These are phyloP conservation scores for Alternaria viburni DNA, from an alignment of 2,329 filamentous ascomycete species.

Conservation along the genomic window DNA sequence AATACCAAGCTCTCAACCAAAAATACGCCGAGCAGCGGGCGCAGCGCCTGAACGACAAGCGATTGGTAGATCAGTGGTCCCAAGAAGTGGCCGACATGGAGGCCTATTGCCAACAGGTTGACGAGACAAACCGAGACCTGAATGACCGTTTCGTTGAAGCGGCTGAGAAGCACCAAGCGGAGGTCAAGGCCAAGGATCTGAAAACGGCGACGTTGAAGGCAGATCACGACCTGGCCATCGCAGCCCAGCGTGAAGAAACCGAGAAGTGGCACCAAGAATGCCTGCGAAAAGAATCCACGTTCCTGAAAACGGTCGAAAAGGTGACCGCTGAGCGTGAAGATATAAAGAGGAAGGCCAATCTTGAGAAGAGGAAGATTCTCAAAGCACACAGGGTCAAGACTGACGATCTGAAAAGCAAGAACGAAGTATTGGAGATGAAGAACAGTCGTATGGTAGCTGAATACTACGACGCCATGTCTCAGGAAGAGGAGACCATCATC, in stretches of 20 bases:
- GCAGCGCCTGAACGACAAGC: constrained; percentile 1
- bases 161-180: neutral
- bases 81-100: neutral
- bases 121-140: neutral
- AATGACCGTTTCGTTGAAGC: neutral
- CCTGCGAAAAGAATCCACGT: neutral
- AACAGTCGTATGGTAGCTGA: neutral
- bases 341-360: neutral
- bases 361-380: neutral
- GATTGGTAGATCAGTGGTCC: neutral
- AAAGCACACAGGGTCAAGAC: neutral
- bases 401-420: neutral
- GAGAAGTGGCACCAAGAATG: neutral
- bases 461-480: neutral
- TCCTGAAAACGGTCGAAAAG: neutral
- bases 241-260: neutral
- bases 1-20: neutral
- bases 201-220: neutral
- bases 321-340: neutral
- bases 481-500: neutral
- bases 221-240: neutral
- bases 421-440: neutral
- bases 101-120: neutral
- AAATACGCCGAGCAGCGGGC: neutral
- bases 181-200: neutral